Base-by-base conservation (phyloP, 345 rosid species). In the Salix suchowensis region DNA sequence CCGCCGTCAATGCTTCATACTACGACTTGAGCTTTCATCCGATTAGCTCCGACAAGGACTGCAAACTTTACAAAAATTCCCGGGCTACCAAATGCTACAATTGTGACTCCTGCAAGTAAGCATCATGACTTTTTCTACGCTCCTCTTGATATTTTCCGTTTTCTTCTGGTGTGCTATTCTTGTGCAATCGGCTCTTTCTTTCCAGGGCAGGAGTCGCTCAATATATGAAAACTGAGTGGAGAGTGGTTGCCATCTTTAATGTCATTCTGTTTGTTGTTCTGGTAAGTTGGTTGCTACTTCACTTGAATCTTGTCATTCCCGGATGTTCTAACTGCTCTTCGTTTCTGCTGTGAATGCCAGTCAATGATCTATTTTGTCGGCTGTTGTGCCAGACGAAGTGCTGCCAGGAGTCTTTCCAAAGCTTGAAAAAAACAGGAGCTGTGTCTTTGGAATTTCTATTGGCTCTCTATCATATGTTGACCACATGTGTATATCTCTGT, bases 151-250 rank as follows among this genome's bases (percentile, higher is more conserved):
- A 16, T 1, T 54, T 21, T 42, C 24, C 42, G 11, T 11, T 70
- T 36, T 72, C 30, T 40, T 58, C 15, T 37, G 54, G 40, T n/a
- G 36, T 68, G 21, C 64, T 40, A 67, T 81, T 70, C 32, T 77
- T 36, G 11, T 55, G 30, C 21, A 24, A 70, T 28, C 50, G 69
- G 5, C 72, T 28, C 66, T 70, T 40, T 39, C 67, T 52, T 61
- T 48, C 37, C 79, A 95, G 98, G 89, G 98, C 97, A 19, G 98
- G 97, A 78, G 98, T 95, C 66, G 98, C 98, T 69, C 96, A 95
- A 72, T 92, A 90, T 87, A 91, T 92, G 97, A 92, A 91, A 86
- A 91, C 82, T 3, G 97, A 90, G 81, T 95, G 98, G 97, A 78
- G 97, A 76, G 88, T 91, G 67, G 96, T 95, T 32, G 98, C 98